Base-by-base conservation (phyloP, 2,329 filamentous ascomycete genomes). In the Epichloe sylvatica region DNA sequence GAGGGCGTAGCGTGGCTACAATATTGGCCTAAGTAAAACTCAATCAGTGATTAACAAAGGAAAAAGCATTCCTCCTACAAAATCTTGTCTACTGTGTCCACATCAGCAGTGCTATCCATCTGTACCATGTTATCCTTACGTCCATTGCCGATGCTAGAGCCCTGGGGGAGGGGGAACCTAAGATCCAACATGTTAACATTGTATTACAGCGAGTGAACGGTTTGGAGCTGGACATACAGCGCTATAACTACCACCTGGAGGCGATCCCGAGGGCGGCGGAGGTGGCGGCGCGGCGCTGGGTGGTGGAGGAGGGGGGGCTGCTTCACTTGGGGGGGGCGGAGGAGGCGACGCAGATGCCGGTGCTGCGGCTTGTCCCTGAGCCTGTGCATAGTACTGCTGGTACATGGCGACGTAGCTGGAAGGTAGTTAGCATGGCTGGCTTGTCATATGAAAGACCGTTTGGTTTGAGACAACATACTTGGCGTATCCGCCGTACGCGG, bases 401-500 rank as follows among this genome's bases (percentile, higher is more conserved):
- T 88, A 88, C 67, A 85, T 83, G 57, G 85, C 82, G 55, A 77
- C 70, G 57, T 83, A 83, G 41, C 74, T 77, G 21, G 5, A 53
- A 48, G 25, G 3, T 36, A 23, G 38, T 17, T 43, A 54, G 65
- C 57, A 64, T 60, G 52, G 21, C 2, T 11, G 36, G 8, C 43
- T 35, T 8, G n/a, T 44, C 37, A 8, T 37, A 33, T 13, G 19
- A 45, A 6, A 7, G n/a, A 11, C 39, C 47, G 12, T 23, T 23
- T 13, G 12, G 25, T 17, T 30, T 12, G 17, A 19, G 40, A 7
- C 6, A 34, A 57, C 72, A 62, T 76, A 86, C 70, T 84, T 85
- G 57, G 83, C 78, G 66, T 92, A 96, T 49, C 91, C 91, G 54
- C 91, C 91, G 58, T 92, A 96, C 8, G 86, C 81, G 40, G 88